Evolutionary conservation across 1,284 basidiomycete species (phyloP), one percentile per base, ranked within the genome.

Genomic region (Sanghuangporus weigelae): DNA sequence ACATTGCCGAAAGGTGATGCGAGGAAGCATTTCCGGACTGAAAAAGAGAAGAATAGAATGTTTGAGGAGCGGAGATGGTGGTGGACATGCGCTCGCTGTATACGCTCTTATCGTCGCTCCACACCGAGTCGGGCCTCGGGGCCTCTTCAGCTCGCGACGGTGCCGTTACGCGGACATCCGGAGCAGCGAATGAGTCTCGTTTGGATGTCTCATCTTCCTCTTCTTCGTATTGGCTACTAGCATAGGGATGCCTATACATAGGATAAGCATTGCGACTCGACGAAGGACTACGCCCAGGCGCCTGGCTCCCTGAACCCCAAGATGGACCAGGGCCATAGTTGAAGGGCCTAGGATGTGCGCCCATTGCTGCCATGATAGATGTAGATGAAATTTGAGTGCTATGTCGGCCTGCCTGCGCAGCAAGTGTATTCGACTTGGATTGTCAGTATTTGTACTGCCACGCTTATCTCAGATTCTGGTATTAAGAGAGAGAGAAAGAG

Each of bases 71-170:
- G 16, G 44, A n/a, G n/a, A 46, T 16, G 7, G 63, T n/a, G 16
- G 63, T 42, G 7, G 61, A 62, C 50, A 57, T 65, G 50, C 61
- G 60, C 19, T 62, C 55, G 38, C 64, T 65, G 60, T 65, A 65
- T 38, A 65, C 26, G 21, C 64, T 65, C 40, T 39, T 39, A 16
- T 65, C 64, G 36, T 65, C 64, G 31, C 58, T 46, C 54, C 53
- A 51, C 44, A 44, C 46, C 11, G 31, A 16, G 23, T 50, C 21
- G 35, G 31, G 31, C 36, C 53, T 38, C 10, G 35, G 48, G 19
- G 36, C 53, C 16, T 64, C 63, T 7, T 46, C 63, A 49, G 59
- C 54, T 14, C 59, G 26, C 26, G 63, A 64, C 12, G 63, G 63
- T 14, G 63, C 59, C 7, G 54, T 57, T 3, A 64, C 46, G 12